Conservation (phyloP, 371 early-diverging fungal genomes). For the Rhizopus microsporus region DNA sequence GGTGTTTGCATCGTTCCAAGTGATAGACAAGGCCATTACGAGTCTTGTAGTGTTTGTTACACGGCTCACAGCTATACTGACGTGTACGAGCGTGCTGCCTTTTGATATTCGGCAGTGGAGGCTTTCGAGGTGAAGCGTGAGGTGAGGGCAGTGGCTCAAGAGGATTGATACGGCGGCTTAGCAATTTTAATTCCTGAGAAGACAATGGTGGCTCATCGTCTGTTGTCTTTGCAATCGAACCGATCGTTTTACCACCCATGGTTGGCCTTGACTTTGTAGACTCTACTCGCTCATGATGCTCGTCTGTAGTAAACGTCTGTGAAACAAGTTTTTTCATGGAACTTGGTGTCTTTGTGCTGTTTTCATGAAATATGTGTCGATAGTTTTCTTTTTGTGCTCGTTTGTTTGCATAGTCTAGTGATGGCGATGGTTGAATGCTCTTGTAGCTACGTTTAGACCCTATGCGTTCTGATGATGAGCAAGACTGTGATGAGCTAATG, state of each 20-base stretch:
- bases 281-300: conserved; percentile 1
- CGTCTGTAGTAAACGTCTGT: conserved; percentile 14
- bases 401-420: neutral
- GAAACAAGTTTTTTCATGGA: conserved; percentile 6
- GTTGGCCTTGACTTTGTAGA: conserved; percentile 21
- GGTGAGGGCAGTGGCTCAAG: conserved; percentile 32
- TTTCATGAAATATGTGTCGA: neutral
- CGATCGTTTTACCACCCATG: conserved; percentile 33
- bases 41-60: conserved; percentile 52
- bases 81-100: neutral
- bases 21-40: conserved; percentile 46
- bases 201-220: conserved; percentile 23
- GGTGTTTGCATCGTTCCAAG: conserved; percentile 41
- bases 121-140: conserved; percentile 37
- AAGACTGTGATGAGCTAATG: neutral
- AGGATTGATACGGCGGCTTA: conserved; percentile 49
- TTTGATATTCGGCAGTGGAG: conserved; percentile 33
- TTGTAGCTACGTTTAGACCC: neutral
- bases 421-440: neutral
- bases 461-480: neutral
- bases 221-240: conserved; percentile 8
- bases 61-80: conserved; percentile 44
- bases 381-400: conserved; percentile 5
- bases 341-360: neutral
- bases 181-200: conserved; percentile 33